Evolutionary conservation across 495 filamentous ascomycete genomes (phyloP), one percentile per base, ranked within the genome.

Genomic region (Talaromyces stipitatus): DNA sequence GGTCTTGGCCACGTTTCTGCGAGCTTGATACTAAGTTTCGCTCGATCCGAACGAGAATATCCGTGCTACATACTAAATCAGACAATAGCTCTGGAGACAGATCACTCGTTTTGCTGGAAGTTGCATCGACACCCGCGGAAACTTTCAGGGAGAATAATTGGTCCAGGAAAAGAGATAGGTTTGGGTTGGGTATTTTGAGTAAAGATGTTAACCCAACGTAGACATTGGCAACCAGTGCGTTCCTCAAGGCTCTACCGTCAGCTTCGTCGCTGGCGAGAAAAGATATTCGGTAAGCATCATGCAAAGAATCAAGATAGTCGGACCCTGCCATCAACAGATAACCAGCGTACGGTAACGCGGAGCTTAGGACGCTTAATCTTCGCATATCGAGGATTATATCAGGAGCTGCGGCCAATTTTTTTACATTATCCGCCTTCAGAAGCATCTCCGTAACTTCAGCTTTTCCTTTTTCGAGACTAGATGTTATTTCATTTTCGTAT

Each of bases 71-170:
- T 26, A 79, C 64, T 5, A 77, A 62, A 55, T 76, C 72, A 9
- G 73, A 76, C 1, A 78, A 67, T n/a, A 79, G 62, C 0, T 73
- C 75, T 8, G 71, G 59, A n/a, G 71, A 65, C 45, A 64, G 62
- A 64, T 68, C 69, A 64, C 62, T 58, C 72, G 60, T 66, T 60
- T 76, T 53, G 27, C 68, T 59, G 74, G 33, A 28, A 79, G 24
- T 50, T 18, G 16, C 20, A 82, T 79, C 22, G 24, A 73, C 65
- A 32, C 86, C 82, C 12, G 84, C 82, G 22, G 82, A 82, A 4
- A 78, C 72, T 62, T 91, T 91, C 22, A 96, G 75, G 20, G 82
- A 82, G 75, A 91, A 96, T 2, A 96, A 70, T 57, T 91, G 88
- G 66, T 96, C 91, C 8, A 87, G 76, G 0, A 96, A 74, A 10